phyloP scores from a whole-genome alignment of 352 stramenopile genomes.

The Globisporangium megalacanthum region DNA sequence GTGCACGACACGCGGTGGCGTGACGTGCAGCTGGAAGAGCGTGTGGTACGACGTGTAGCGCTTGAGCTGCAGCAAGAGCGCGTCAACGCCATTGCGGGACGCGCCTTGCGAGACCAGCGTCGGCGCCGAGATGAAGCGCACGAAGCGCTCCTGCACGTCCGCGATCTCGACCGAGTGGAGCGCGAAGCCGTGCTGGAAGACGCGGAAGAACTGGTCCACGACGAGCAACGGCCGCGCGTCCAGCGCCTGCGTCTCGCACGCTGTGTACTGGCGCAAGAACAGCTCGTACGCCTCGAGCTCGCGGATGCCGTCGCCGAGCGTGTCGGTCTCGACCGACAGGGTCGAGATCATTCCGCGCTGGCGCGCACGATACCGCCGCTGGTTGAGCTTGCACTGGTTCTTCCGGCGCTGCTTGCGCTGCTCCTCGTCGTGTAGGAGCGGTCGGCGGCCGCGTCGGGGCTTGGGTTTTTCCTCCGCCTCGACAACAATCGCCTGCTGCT shows the following conservation, averaged over 20 bases:
- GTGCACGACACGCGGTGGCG: slow-evolving; percentile 21
- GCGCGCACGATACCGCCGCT: slow-evolving; percentile 57
- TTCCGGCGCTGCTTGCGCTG: slow-evolving; percentile 58
- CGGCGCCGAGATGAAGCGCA: slow-evolving; percentile 38
- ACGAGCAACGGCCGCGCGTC: slow-evolving; percentile 30
- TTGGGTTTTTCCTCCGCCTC: slow-evolving; percentile 4
- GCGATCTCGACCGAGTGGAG: slow-evolving; percentile 56
- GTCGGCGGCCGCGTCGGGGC: slow-evolving; percentile 34
- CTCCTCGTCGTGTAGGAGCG: slow-evolving; percentile 56
- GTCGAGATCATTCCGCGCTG: slow-evolving; percentile 58
- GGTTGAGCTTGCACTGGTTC: slow-evolving; percentile 71
- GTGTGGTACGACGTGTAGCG: slow-evolving; percentile 68
- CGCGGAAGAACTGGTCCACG: slow-evolving; percentile 40
- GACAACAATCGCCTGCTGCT: not conserved
- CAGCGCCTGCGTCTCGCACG: slow-evolving; percentile 3
- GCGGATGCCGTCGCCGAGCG: slow-evolving; percentile 34
- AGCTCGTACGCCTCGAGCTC: slow-evolving; percentile 44
- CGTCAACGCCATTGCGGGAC: slow-evolving; percentile 29
- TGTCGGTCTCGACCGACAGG: slow-evolving; percentile 51
- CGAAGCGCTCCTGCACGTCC: slow-evolving; percentile 50
- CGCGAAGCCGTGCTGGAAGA: slow-evolving; percentile 54
- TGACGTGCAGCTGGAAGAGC: slow-evolving; percentile 31
- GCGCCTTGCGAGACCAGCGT: slow-evolving; percentile 29
- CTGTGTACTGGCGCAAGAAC: slow-evolving; percentile 28
- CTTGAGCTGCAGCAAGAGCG: slow-evolving; percentile 59